Evolutionary conservation across 345 rosid genomes (phyloP).

Genomic region (Cardamine chenopodiifolia): DNA sequence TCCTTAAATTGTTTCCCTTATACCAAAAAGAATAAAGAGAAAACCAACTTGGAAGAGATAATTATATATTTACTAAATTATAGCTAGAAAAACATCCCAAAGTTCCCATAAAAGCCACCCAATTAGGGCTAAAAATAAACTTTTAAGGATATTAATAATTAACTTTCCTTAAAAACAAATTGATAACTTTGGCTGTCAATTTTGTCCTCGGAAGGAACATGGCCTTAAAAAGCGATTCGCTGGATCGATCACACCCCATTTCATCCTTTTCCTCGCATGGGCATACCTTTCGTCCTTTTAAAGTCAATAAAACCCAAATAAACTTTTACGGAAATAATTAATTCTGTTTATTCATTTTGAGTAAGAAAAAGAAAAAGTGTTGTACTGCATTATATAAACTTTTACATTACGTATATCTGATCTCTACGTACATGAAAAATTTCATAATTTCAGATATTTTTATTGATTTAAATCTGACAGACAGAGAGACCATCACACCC

Average conservation of each 20-base stretch:
- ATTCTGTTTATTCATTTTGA: constrained; percentile 44
- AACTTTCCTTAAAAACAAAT: constrained; percentile 48
- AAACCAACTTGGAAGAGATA: constrained; percentile 6
- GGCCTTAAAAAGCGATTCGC: constrained; percentile 58
- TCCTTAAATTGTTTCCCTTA: too few relatives aligned
- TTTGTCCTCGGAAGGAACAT: constrained; percentile 58
- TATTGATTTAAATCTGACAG: constrained; percentile 34
- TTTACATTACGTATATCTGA: constrained; percentile 30
- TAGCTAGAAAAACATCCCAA: not conserved
- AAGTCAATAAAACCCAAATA: constrained; percentile 53
- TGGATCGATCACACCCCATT: constrained; percentile 47
- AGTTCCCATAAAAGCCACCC: constrained; percentile 3
- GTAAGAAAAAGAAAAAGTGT: constrained; percentile 36
- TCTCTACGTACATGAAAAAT: constrained; percentile 38
- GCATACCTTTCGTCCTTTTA: constrained; percentile 47
- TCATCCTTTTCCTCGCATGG: constrained; percentile 16
- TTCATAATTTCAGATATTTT: constrained; percentile 31
- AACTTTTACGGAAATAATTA: constrained; percentile 31
- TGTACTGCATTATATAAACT: constrained; percentile 39
- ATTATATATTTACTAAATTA: not conserved
- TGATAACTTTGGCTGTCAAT: constrained; percentile 52
- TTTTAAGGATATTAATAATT: constrained; percentile 47
- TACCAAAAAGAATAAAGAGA: not conserved
- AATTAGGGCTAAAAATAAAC: constrained; percentile 69
- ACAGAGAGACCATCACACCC: constrained; percentile 40